These are phyloP conservation scores for Gentiana straminea DNA, from an alignment of 257 asterid species.

Conservation along the genomic window DNA sequence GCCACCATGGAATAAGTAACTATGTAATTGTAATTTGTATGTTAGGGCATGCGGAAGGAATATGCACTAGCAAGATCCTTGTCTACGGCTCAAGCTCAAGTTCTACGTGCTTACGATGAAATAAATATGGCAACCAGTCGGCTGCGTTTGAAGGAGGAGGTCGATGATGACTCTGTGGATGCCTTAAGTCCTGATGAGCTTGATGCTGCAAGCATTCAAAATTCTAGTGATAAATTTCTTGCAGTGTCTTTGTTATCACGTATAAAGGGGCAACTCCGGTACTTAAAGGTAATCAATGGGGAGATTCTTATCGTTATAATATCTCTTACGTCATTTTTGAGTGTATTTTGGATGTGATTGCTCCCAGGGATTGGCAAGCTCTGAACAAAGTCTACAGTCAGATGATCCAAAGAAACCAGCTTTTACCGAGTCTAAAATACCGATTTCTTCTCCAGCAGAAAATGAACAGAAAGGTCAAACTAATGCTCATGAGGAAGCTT, in stretches of 20 bases:
- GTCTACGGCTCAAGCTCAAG: conserved; percentile 84
- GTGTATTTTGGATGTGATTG: conserved; percentile 8
- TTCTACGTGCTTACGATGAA: conserved; percentile 94
- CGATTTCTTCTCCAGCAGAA: conserved; percentile 14
- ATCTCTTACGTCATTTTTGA: background rate
- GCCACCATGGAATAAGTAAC: too few species aligned
- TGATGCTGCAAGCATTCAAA: conserved; percentile 68
- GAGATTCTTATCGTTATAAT: background rate
- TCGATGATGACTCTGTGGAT: conserved; percentile 66
- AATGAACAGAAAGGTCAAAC: conserved; percentile 20
- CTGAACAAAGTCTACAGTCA: conserved; percentile 35
- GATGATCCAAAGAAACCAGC: conserved; percentile 29
- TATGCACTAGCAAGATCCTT: conserved; percentile 72
- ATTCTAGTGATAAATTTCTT: conserved; percentile 80
- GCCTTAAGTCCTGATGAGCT: conserved; percentile 76
- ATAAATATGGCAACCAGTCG: conserved; percentile 87
- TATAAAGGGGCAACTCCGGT: conserved; percentile 88
- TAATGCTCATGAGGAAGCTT: conserved; percentile 36
- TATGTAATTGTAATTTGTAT: background rate
- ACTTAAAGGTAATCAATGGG: conserved; percentile 56
- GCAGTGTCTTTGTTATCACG: conserved; percentile 64
- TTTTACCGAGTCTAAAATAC: conserved; percentile 22
- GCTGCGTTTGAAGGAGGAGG: conserved; percentile 70
- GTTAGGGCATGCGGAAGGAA: conserved; percentile 92
- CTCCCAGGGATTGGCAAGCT: conserved; percentile 72